phyloP scores from a whole-genome alignment of 192 early-diverging fungal species.

The Oehlia diaphana region DNA sequence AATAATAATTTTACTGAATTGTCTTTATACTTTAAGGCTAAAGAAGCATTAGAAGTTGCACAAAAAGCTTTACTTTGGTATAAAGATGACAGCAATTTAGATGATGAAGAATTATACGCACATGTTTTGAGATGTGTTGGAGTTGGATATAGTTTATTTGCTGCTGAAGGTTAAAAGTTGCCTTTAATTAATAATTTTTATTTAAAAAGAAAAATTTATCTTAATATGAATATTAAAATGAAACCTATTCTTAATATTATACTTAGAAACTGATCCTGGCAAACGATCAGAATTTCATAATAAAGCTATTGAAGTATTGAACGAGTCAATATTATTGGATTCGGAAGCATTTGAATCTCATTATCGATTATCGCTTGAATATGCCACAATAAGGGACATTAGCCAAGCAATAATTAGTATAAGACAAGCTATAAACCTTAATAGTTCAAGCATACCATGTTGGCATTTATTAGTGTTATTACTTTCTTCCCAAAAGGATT shows the following conservation, averaged over 20 bases:
- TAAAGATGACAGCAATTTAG: neutral
- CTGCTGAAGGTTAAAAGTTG: constrained; percentile 39
- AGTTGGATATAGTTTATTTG: constrained; percentile 40
- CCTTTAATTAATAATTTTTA: neutral
- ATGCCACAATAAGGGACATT: constrained; percentile 66
- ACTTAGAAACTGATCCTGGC: constrained; percentile 58
- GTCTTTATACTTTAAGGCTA: constrained; percentile 1
- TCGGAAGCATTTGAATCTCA: constrained; percentile 57
- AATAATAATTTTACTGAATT: neutral
- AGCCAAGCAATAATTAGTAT: constrained; percentile 53
- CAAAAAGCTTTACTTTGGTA: constrained; percentile 13
- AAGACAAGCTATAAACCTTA: constrained; percentile 54
- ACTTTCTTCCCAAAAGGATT: constrained; percentile 67
- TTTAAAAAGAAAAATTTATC: constrained; percentile 5
- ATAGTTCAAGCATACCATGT: constrained; percentile 59
- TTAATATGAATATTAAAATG: no score
- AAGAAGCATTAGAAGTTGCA: constrained; percentile 12
- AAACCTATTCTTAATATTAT: neutral
- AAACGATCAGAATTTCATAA: constrained; percentile 62
- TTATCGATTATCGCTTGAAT: constrained; percentile 69
- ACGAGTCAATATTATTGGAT: constrained; percentile 49
- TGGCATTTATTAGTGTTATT: constrained; percentile 76
- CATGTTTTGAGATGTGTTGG: constrained; percentile 36
- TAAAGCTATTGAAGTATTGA: constrained; percentile 55
- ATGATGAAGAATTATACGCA: constrained; percentile 27